Percentiles rank a stretch among this genome's conserved stretches.
Conservation (phyloP, 768 basidiomycete genomes). For the Lactifluus piperatus region DNA sequence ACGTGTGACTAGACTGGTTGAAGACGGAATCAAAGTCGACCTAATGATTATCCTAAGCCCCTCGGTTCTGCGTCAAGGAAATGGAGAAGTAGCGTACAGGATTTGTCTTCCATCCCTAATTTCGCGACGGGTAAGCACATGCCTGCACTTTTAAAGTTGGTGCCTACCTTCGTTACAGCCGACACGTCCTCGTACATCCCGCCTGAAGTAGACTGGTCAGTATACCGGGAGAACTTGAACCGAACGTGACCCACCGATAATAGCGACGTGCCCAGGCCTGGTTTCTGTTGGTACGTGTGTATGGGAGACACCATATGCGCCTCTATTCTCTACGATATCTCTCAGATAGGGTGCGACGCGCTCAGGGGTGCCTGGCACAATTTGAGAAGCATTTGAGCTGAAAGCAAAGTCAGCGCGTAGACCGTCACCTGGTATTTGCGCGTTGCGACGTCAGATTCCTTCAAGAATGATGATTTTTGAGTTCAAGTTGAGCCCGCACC, state of each 20-base stretch:
- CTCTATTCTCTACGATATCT: slow-evolving; percentile 53
- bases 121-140: slow-evolving; percentile 1
- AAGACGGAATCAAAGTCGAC: slow-evolving; percentile 85
- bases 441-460: background rate
- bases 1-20: slow-evolving; percentile 70
- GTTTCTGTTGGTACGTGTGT: slow-evolving; percentile 85
- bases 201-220: slow-evolving; percentile 28
- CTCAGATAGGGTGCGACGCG: slow-evolving; percentile 69
- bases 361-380: slow-evolving; percentile 41
- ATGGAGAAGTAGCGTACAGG: slow-evolving; percentile 38
- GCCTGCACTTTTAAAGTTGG: background rate
- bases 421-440: slow-evolving; percentile 53
- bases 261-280: slow-evolving; percentile 80
- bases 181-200: slow-evolving; percentile 92
- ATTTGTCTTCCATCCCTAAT: slow-evolving; percentile 79
- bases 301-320: slow-evolving; percentile 79
- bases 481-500: slow-evolving; percentile 35
- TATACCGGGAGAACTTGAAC: background rate
- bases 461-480: background rate
- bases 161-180: slow-evolving; percentile 66
- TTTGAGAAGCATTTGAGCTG: slow-evolving; percentile 49
- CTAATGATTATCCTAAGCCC: slow-evolving; percentile 18
- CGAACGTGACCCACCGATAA: slow-evolving; percentile 48
- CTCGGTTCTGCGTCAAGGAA: background rate
- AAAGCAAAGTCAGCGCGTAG: slow-evolving; percentile 76